Percentiles rank a stretch among this genome's conserved stretches.
These are phyloP conservation scores for Gremmenia infestans DNA, from an alignment of 2,329 filamentous ascomycete species.

Conservation along the genomic window DNA sequence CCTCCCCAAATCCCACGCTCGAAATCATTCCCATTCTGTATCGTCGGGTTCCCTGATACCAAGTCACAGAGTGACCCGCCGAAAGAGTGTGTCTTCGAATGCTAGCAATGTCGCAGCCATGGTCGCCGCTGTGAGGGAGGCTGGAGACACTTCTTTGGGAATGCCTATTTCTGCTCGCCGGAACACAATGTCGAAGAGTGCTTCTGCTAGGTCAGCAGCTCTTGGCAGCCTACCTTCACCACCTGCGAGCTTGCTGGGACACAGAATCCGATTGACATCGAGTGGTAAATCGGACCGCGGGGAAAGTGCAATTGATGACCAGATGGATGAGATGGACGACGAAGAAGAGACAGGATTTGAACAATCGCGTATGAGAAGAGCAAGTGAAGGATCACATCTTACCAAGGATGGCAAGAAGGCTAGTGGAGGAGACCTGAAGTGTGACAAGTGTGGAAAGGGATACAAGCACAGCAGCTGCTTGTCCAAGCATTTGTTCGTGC, in stretches of 20 bases:
- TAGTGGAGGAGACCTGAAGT: constrained; percentile 81
- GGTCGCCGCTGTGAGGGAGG: constrained; percentile 66
- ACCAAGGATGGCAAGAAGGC: constrained; percentile 75
- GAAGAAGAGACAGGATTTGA: constrained; percentile 38
- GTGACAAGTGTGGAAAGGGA: constrained; percentile 97
- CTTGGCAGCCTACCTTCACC: constrained; percentile 57
- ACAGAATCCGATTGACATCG: constrained; percentile 41
- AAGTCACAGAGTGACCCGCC: constrained; percentile 80
- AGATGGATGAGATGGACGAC: constrained; percentile 53
- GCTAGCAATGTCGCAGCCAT: constrained; percentile 71
- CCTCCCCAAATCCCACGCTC: constrained; percentile 44
- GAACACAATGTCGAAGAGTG: constrained; percentile 63
- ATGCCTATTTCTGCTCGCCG: constrained; percentile 60
- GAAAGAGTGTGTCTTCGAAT: constrained; percentile 86
- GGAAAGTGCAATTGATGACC: constrained; percentile 65
- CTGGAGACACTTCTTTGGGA: constrained; percentile 50
- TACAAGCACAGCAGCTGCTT: constrained; percentile 99
- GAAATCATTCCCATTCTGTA: constrained; percentile 77
- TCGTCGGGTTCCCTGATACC: constrained; percentile 72
- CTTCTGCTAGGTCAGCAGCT: constrained; percentile 47
- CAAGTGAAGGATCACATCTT: constrained; percentile 83
- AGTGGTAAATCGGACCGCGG: constrained; percentile 46
- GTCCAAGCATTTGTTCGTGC: constrained; percentile 98
- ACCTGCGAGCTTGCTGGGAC: constrained; percentile 62
- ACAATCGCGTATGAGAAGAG: constrained; percentile 51